Evolutionary conservation across 441 rosid species (phyloP).

Genomic region (Erysimum cheiri): DNA sequence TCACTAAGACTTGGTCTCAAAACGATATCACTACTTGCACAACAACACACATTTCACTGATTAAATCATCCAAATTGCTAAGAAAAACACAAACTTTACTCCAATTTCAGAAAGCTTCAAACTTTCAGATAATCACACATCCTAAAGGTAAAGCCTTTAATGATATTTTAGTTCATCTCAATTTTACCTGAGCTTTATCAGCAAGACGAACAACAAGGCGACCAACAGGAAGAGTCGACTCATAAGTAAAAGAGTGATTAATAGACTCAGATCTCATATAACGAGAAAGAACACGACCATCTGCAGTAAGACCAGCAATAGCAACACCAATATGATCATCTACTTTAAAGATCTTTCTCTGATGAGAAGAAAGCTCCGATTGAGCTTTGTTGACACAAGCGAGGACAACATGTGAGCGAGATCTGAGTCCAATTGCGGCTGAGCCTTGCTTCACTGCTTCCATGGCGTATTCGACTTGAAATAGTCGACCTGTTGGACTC

Average conservation of each 20-base stretch:
- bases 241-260: slow-evolving; percentile 81
- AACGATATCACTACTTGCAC: background rate
- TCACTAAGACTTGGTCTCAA: background rate
- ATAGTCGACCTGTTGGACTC: slow-evolving; percentile 74
- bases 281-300: slow-evolving; percentile 93
- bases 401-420: slow-evolving; percentile 85
- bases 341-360: slow-evolving; percentile 95
- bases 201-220: slow-evolving; percentile 96
- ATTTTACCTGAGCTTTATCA: slow-evolving; percentile 67
- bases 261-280: slow-evolving; percentile 95
- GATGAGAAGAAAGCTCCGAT: slow-evolving; percentile 95
- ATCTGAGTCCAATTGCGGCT: slow-evolving; percentile 96
- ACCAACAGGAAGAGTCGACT: slow-evolving; percentile 92
- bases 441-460: slow-evolving; percentile 99
- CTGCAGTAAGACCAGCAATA: slow-evolving; percentile 95
- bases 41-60: background rate
- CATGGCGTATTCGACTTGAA: slow-evolving; percentile 99
- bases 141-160: background rate
- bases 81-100: background rate
- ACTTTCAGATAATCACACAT: background rate
- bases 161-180: background rate
- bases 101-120: background rate
- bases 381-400: slow-evolving; percentile 93
- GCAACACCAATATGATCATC: slow-evolving; percentile 97
- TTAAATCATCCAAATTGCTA: background rate